Conservation (phyloP, 176 grass and related monocot species). For the Carex parvula region DNA sequence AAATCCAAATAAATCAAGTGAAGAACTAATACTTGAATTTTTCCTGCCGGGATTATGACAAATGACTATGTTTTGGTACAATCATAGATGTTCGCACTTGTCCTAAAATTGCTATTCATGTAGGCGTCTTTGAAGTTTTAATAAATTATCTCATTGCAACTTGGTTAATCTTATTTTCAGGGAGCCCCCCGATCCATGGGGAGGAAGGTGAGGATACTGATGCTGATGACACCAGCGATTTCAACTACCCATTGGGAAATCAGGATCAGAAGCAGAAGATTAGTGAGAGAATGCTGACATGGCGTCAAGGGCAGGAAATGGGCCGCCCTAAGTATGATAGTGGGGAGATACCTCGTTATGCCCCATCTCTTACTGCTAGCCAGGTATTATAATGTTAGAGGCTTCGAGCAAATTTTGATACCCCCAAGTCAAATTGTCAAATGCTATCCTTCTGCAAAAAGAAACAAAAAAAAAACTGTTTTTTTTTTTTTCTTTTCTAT, state of each 20-base stretch:
- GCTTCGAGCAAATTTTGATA: background rate
- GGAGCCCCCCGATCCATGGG: slow-evolving; percentile 58
- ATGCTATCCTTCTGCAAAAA: background rate
- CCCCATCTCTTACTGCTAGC: slow-evolving; percentile 70
- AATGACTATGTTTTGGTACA: background rate
- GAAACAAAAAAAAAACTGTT: background rate
- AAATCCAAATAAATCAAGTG: background rate
- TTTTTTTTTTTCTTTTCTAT: background rate
- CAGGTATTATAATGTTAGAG: slow-evolving; percentile 43
- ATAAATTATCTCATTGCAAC: background rate
- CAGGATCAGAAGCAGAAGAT: slow-evolving; percentile 78
- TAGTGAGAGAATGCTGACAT: slow-evolving; percentile 84
- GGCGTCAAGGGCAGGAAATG: slow-evolving; percentile 59
- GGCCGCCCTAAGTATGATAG: slow-evolving; percentile 74
- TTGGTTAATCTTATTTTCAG: slow-evolving; percentile 34
- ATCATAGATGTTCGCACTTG: background rate
- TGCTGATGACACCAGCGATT: slow-evolving; percentile 71
- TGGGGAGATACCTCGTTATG: slow-evolving; percentile 88
- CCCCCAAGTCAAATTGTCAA: background rate
- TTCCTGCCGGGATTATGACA: background rate
- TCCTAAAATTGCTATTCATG: background rate
- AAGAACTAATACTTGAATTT: background rate
- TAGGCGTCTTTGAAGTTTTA: slow-evolving; percentile 8
- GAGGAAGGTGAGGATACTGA: slow-evolving; percentile 70
- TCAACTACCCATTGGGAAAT: slow-evolving; percentile 57